Percentiles rank a stretch among this genome's conserved stretches.
phyloP scores from a whole-genome alignment of 2,329 filamentous ascomycete species.

The Colletotrichum sp. region DNA sequence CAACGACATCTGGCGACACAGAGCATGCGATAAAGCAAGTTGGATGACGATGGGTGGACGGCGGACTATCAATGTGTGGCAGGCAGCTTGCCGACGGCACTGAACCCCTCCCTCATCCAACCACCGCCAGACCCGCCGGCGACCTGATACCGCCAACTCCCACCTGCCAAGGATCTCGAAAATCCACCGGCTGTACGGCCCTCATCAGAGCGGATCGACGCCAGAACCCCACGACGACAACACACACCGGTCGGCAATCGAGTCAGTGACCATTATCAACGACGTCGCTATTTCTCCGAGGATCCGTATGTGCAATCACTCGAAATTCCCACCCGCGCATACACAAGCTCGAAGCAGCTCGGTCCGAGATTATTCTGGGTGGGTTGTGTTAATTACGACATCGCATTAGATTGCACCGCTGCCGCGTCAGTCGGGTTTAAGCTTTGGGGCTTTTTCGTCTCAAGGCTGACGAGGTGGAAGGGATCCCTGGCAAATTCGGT shows the following conservation, averaged over 20 bases:
- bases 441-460: neutral
- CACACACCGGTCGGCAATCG: neutral
- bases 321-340: neutral
- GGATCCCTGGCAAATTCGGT: neutral
- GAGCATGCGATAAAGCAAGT: neutral
- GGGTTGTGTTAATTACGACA: neutral
- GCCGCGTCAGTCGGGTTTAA: neutral
- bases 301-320: neutral
- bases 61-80: neutral
- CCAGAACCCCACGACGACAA: neutral
- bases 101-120: neutral
- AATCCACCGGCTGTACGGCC: neutral
- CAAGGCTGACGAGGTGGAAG: neutral
- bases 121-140: neutral
- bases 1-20: neutral
- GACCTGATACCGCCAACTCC: neutral
- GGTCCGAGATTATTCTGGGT: neutral
- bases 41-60: accelerated
- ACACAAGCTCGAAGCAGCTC: neutral
- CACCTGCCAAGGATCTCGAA: neutral
- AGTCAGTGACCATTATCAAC: neutral
- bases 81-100: neutral
- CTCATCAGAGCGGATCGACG: neutral
- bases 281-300: neutral
- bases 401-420: neutral